phyloP scores from a whole-genome alignment of 768 basidiomycete genomes.

The Russula brevipes region DNA sequence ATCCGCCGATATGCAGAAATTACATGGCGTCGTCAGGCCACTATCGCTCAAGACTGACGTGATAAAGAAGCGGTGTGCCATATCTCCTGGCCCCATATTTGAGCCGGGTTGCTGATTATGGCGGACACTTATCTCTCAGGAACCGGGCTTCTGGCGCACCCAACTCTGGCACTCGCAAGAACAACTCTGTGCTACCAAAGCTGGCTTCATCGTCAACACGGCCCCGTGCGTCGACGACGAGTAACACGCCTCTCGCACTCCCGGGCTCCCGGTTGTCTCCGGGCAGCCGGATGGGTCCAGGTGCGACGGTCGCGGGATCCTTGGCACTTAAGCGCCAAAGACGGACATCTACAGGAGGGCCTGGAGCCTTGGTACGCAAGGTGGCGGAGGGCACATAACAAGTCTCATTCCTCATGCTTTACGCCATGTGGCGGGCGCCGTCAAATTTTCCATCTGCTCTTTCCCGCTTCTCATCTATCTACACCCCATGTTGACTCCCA shows the following conservation, averaged over 20 bases:
- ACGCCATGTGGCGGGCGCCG: slow-evolving; percentile 6
- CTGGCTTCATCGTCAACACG: slow-evolving; percentile 68
- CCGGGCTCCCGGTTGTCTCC: slow-evolving; percentile 40
- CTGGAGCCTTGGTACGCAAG: slow-evolving; percentile 19
- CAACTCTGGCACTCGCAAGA: slow-evolving; percentile 60
- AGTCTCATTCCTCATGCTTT: slow-evolving; percentile 2
- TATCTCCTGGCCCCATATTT: neutral
- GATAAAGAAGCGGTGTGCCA: slow-evolving; percentile 83
- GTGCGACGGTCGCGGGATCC: slow-evolving; percentile 27
- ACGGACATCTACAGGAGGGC: slow-evolving; percentile 50
- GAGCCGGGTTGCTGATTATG: slow-evolving; percentile 12
- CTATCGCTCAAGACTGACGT: slow-evolving; percentile 94
- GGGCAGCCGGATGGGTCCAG: slow-evolving; percentile 29
- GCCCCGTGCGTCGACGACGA: slow-evolving; percentile 66
- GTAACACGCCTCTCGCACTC: slow-evolving; percentile 46
- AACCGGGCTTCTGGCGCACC: slow-evolving; percentile 79
- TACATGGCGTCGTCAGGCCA: slow-evolving; percentile 92
- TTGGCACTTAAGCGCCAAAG: slow-evolving; percentile 72
- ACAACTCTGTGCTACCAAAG: slow-evolving; percentile 56
- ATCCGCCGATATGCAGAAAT: slow-evolving; percentile 52
- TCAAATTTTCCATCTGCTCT: neutral
- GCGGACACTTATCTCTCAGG: slow-evolving; percentile 36
- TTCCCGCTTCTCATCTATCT: slow-evolving; percentile 8
- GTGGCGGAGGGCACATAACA: slow-evolving; percentile 16
- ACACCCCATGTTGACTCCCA: slow-evolving; percentile 7